Conservation (phyloP, 352 stramenopile genomes). For the Phytophthora ramorum region DNA sequence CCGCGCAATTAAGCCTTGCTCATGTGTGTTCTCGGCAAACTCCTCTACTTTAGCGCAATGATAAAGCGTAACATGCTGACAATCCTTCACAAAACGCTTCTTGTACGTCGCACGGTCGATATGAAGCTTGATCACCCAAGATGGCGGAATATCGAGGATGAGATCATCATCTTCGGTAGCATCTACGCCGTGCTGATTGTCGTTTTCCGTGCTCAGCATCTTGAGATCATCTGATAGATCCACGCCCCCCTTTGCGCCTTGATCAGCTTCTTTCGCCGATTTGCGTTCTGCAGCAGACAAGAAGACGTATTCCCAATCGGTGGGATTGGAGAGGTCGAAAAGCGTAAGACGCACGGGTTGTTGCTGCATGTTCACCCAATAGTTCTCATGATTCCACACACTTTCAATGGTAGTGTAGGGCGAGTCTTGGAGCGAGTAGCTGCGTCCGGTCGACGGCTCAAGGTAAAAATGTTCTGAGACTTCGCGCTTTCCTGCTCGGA, state of each 20-base stretch:
- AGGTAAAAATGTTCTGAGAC: conserved; percentile 90
- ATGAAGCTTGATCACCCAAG: conserved; percentile 82
- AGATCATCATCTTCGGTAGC: conserved; percentile 67
- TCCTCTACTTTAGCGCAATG: conserved; percentile 92
- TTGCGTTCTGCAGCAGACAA: conserved; percentile 77
- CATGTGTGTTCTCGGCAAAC: conserved; percentile 91
- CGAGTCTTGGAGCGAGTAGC: conserved; percentile 77
- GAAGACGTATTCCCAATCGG: conserved; percentile 94
- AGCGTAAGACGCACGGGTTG: conserved; percentile 69
- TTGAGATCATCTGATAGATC: conserved; percentile 73
- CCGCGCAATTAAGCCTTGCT: conserved; percentile 87
- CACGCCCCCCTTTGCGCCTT: conserved; percentile 56
- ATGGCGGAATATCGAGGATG: conserved; percentile 84
- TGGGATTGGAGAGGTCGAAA: conserved; percentile 86
- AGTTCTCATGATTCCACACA: conserved; percentile 96
- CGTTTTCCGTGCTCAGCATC: conserved; percentile 51
- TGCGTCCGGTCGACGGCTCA: conserved; percentile 91
- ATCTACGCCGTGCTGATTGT: conserved; percentile 62
- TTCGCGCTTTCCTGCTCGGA: conserved; percentile 91
- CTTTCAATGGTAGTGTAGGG: conserved; percentile 91
- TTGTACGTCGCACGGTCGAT: conserved; percentile 81
- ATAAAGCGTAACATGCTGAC: conserved; percentile 91
- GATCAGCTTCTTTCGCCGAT: conserved; percentile 47
- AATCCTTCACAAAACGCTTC: conserved; percentile 87
- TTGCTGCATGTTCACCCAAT: conserved; percentile 96